phyloP scores from a whole-genome alignment of 2,329 filamentous ascomycete genomes.

The Beauveria brongniartii region DNA sequence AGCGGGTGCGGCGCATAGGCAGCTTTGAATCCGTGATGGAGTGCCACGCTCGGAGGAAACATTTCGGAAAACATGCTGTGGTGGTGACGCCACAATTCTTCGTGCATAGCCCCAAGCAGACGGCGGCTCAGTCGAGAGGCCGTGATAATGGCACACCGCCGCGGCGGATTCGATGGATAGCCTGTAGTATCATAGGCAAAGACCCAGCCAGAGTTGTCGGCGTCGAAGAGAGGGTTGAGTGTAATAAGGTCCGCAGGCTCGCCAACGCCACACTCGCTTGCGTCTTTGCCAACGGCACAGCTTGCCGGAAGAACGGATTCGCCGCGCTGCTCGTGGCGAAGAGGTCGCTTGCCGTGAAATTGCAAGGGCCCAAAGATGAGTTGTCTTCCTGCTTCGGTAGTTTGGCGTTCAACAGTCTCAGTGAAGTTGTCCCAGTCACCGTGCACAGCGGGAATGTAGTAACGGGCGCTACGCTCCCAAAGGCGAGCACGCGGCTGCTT shows the following conservation, averaged over 20 bases:
- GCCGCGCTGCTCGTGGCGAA: constrained; percentile 44
- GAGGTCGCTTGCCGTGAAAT: constrained; percentile 38
- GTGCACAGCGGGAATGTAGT: constrained; percentile 66
- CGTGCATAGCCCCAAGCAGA: constrained; percentile 64
- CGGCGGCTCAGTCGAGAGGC: constrained; percentile 59
- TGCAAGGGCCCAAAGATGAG: constrained; percentile 62
- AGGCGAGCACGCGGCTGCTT: constrained; percentile 62
- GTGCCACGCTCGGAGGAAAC: constrained; percentile 62
- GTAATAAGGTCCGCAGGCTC: constrained; percentile 71
- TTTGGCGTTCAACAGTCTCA: constrained; percentile 54
- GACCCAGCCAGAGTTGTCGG: constrained; percentile 63
- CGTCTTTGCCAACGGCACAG: constrained; percentile 45
- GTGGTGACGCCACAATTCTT: constrained; percentile 58
- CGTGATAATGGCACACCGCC: constrained; percentile 64
- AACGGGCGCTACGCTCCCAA: constrained; percentile 70
- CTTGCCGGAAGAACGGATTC: constrained; percentile 45
- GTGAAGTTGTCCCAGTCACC: constrained; percentile 67
- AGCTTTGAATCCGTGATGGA: constrained; percentile 72
- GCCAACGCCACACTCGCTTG: constrained; percentile 53
- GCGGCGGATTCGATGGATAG: constrained; percentile 56
- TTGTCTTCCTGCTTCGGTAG: constrained; percentile 38
- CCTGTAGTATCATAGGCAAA: constrained; percentile 63
- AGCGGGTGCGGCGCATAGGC: constrained; percentile 76
- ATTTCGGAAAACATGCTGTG: constrained; percentile 74
- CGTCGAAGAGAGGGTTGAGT: constrained; percentile 69